phyloP scores from a whole-genome alignment of 257 asterid genomes.

The Prunella vulgaris region DNA sequence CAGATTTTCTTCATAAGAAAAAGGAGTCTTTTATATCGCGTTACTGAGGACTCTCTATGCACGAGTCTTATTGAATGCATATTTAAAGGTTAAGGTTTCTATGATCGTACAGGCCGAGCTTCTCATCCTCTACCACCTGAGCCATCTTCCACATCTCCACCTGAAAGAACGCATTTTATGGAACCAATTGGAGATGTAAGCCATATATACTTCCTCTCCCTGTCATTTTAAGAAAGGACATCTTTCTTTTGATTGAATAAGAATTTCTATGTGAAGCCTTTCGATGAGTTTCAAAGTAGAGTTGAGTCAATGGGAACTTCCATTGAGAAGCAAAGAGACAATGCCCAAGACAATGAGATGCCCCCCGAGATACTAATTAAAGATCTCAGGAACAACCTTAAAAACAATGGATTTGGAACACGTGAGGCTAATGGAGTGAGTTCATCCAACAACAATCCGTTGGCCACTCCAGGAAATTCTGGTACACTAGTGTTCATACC shows the following conservation, averaged over 20 bases:
- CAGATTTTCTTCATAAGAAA: constrained; percentile 31
- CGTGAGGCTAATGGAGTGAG: constrained; percentile 34
- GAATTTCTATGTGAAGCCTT: constrained; percentile 43
- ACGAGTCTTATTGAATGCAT: not conserved
- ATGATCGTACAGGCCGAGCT: constrained; percentile 41
- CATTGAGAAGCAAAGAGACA: constrained; percentile 57
- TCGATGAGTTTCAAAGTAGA: constrained; percentile 46
- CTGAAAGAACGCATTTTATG: constrained; percentile 37
- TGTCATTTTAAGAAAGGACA: not conserved
- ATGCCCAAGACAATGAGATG: constrained; percentile 23
- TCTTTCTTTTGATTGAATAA: constrained; percentile 25
- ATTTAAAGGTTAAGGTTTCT: not conserved
- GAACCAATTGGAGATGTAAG: constrained; percentile 55
- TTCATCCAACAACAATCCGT: constrained; percentile 33
- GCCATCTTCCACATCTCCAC: constrained; percentile 63
- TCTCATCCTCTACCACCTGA: constrained; percentile 54
- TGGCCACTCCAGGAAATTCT: constrained; percentile 66
- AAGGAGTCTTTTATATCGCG: no score
- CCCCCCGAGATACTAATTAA: constrained; percentile 43
- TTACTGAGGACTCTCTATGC: no score
- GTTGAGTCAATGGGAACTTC: constrained; percentile 41
- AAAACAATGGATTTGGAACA: constrained; percentile 23
- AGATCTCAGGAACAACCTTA: constrained; percentile 42
- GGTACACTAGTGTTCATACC: constrained; percentile 34
- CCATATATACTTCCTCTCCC: not conserved